Percentiles rank a stretch among this genome's conserved stretches.
Evolutionary conservation across 2,329 filamentous ascomycete genomes (phyloP).

Genomic region (Aspergillus persii): DNA sequence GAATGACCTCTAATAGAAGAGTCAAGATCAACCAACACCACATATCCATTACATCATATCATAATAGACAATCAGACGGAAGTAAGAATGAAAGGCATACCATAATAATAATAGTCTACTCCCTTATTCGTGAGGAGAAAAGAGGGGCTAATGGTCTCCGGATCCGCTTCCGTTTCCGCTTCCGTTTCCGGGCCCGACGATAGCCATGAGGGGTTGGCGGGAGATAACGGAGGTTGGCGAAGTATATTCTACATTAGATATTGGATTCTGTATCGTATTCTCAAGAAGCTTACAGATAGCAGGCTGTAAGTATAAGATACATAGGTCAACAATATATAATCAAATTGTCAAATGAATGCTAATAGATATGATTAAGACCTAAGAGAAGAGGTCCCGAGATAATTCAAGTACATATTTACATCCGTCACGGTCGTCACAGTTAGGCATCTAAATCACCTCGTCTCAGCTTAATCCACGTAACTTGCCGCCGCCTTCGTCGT

Average conservation of each 20-base stretch:
- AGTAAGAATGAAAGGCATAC: too few species aligned
- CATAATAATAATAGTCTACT: too few species aligned
- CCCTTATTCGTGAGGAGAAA: background rate
- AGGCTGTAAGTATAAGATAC: too few species aligned
- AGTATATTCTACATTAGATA: too few species aligned
- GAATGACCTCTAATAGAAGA: too few species aligned
- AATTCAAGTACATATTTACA: background rate
- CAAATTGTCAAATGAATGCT: background rate
- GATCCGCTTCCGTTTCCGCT: slow-evolving; percentile 9
- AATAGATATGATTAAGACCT: background rate
- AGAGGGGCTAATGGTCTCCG: background rate
- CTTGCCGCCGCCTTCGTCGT: slow-evolving; percentile 46
- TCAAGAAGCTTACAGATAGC: too few species aligned
- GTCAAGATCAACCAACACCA: too few species aligned
- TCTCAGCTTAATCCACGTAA: slow-evolving; percentile 18
- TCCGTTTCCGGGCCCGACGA: slow-evolving; percentile 12
- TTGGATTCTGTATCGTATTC: too few species aligned
- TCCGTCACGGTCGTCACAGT: too few species aligned
- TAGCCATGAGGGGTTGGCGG: background rate
- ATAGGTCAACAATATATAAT: background rate
- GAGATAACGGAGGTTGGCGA: too few species aligned
- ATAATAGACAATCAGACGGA: too few species aligned
- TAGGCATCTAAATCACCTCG: background rate
- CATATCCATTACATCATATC: too few species aligned
- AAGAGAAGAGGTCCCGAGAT: background rate